Evolutionary conservation across 1,284 basidiomycete genomes (phyloP), one percentile per base, ranked within the genome.

Genomic region (Irpex sp.): DNA sequence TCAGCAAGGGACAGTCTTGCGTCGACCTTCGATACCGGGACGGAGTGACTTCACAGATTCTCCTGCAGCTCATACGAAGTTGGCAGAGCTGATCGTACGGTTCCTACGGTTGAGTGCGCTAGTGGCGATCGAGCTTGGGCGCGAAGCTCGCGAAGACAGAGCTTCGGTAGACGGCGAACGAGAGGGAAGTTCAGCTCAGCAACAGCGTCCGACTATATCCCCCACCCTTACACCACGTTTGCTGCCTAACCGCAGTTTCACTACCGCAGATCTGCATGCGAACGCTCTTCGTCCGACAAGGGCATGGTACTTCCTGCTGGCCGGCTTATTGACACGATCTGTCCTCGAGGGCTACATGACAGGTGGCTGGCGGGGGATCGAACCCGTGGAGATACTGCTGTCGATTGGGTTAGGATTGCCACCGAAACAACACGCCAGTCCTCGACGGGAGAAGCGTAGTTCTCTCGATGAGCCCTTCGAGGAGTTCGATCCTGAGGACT

Each of bases 341-440:
- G 89, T 86, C 31, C 75, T 94, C 58, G 92, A 94, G 70, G 93
- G 92, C 0, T 94, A 93, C 70, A 78, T 94, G 53, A 87, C 86
- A 4, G 87, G 85, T 9, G 88, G 88, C 0, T 94, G 93, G 93
- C 82, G 81, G 39, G 89, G 92, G 0, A 77, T 83, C 1, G 81
- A 86, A 54, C 85, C 86, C 3, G 82, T 87, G n/a, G 87, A 92
- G 68, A 84, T 88, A 64, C 72, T 94, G 47, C 76, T 94, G 50
- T 85, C 87, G 1, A 81, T 94, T 35, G 93, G 93, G 0, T 76
- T 90, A 13, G 88, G 88, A 0, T 73, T 84, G 4, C 60, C 65
- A 35, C 65, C 68, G n/a, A 65, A 70, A 5, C 43, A 55, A 4
- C 57, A 55, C 53, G 36, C 50, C 5, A 50, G 49, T 11, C 49